Evolutionary conservation across 441 rosid species (phyloP), one percentile per base, ranked within the genome.

Genomic region (Monsonia emarginata): DNA sequence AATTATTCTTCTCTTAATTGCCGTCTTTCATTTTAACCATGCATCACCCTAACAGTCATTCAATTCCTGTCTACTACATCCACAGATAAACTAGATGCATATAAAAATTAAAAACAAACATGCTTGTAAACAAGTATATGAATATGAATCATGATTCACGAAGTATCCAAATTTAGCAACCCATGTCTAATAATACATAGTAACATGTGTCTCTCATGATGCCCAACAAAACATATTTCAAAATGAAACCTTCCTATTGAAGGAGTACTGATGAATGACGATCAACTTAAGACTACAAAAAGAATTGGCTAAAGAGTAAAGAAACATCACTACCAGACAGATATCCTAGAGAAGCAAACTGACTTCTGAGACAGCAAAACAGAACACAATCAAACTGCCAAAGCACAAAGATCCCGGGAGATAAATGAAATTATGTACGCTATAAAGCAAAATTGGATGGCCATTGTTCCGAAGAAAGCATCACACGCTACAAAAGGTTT

Each of bases 401-500:
- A 36, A 68, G 54, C 22, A 10, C 42, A 57, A 69, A 63, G 69
- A 69, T 58, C 63, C 24, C 10, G 14, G 28, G 24, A 24, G 26
- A 21, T 19, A 40, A 4, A n/a, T 18, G 16, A 32, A 50, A n/a
- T n/a, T 42, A 61, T 63, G 31, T 14, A 65, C 64, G 70, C 42
- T 54, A 52, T 59, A 67, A 76, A 72, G 81, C 61, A 69, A 74
- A 21, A 60, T 26, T 59, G 24, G 57, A 61, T 54, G 56, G 63
- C 63, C 71, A 70, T 27, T 22, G 19, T 19, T 61, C 5, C 42
- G 74, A 74, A 75, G 73, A 65, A 77, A 77, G 75, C 68, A 68
- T 79, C 69, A 38, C 58, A 70, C 57, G 69, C 63, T 7, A 44
- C 5, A 52, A 10, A 63, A 60, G 58, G 64, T 25, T 59, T 21